Evolutionary conservation across 2,329 filamentous ascomycete species (phyloP).

Genomic region (Colletotrichum coccodes): DNA sequence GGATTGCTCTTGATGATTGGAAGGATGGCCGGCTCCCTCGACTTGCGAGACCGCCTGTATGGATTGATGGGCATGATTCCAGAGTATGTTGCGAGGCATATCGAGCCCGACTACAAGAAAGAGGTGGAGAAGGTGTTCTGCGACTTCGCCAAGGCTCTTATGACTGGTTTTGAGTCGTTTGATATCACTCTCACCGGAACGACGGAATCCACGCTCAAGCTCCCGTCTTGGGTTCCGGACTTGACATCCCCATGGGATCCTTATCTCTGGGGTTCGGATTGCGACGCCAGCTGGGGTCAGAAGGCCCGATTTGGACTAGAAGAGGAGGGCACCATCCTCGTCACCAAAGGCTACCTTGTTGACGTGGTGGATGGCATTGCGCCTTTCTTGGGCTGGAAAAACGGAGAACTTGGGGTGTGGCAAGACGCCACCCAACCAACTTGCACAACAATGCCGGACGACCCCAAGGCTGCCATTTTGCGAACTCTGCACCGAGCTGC

Average conservation of each 20-base stretch:
- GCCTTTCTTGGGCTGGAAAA: constrained; percentile 14
- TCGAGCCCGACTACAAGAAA: constrained; percentile 17
- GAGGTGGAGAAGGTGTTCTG: constrained; percentile 10
- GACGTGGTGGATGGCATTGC: constrained; percentile 12
- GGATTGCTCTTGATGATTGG: constrained; percentile 16
- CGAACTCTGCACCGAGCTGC: constrained; percentile 13
- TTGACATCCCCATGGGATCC: constrained; percentile 20
- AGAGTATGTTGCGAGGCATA: constrained; percentile 13
- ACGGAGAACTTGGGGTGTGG: constrained; percentile 4
- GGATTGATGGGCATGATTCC: constrained; percentile 23
- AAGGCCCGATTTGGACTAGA: constrained; percentile 3
- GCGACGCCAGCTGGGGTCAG: constrained; percentile 22
- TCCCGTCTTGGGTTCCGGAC: constrained; percentile 22
- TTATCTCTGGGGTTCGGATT: constrained; percentile 22
- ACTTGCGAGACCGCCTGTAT: constrained; percentile 16
- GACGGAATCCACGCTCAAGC: constrained; percentile 1
- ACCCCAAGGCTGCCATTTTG: constrained; percentile 7
- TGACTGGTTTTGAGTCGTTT: constrained; percentile 11
- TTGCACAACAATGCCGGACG: background rate
- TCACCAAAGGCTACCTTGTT: constrained; percentile 5
- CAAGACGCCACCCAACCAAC: background rate
- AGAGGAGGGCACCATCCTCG: background rate
- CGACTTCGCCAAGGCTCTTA: constrained; percentile 18
- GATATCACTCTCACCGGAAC: constrained; percentile 20
- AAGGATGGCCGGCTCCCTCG: constrained; percentile 15